Percentiles rank a stretch among this genome's conserved stretches.
Conservation (phyloP, 2,329 filamentous ascomycete species). For the Ustulina deusta region DNA sequence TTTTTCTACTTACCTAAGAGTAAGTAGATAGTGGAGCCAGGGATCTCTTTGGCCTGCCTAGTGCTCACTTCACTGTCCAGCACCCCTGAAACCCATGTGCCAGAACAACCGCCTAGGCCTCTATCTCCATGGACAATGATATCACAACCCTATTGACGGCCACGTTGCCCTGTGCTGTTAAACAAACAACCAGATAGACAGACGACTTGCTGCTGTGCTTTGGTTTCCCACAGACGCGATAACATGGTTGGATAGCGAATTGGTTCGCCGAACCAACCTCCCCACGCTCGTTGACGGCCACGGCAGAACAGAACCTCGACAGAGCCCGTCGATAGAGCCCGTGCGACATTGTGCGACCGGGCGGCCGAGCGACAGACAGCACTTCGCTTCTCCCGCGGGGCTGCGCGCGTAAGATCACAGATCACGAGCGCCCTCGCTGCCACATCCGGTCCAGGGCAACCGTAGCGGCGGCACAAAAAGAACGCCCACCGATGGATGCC, state of each 20-base stretch:
- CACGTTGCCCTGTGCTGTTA: constrained; percentile 1
- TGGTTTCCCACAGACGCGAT: constrained; percentile 5
- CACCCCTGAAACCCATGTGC: constrained; percentile 20
- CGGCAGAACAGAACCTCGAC: constrained; percentile 37
- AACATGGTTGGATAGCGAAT: constrained; percentile 17
- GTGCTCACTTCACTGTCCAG: constrained; percentile 19
- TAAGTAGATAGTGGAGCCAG: constrained; percentile 5
- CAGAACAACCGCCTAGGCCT: too few relatives aligned
- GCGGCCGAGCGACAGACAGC: too few relatives aligned
- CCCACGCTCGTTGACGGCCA: constrained; percentile 11
- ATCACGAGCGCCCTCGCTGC: constrained; percentile 35
- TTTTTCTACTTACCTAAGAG: neutral
- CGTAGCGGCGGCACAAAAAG: neutral
- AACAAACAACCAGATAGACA: neutral
- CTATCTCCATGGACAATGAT: constrained; percentile 20
- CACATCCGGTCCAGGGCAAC: constrained; percentile 25
- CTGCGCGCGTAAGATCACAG: constrained; percentile 34
- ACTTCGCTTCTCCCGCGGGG: constrained; percentile 32
- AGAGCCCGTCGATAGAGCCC: constrained; percentile 30
- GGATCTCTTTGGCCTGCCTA: constrained; percentile 14
- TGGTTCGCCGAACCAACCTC: constrained; percentile 23
- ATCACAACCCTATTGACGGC: constrained; percentile 17
- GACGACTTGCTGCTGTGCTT: neutral
- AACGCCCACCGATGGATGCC: constrained; percentile 64
- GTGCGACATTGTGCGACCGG: constrained; percentile 44